A percentile compares a stretch with the other conserved stretches of the same genome.
phyloP scores from a whole-genome alignment of 345 rosid species.

The Fremontodendron californicum region DNA sequence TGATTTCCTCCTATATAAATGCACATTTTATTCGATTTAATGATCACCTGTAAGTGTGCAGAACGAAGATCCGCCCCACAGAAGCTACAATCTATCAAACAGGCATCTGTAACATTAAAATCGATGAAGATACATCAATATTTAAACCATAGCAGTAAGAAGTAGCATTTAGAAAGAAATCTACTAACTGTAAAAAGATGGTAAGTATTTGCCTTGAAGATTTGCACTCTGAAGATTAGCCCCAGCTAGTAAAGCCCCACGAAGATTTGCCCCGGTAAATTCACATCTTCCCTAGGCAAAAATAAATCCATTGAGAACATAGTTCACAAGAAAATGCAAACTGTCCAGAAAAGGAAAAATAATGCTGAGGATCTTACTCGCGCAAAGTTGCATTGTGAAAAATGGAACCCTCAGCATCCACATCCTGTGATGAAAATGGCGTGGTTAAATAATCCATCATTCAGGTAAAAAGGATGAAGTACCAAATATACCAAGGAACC shows the following conservation, averaged over 20 bases:
- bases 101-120: conserved; percentile 61
- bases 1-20: neutral
- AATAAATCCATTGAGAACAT: conserved; percentile 22
- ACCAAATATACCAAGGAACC: neutral
- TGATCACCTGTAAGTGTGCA: conserved; percentile 82
- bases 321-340: neutral
- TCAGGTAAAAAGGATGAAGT: too few species aligned
- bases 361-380: conserved; percentile 54
- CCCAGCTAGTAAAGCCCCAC: conserved; percentile 83
- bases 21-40: conserved; percentile 2
- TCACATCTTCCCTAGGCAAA: conserved; percentile 83
- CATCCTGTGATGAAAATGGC: conserved; percentile 51
- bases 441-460: conserved; percentile 22
- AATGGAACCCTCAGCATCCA: conserved; percentile 70
- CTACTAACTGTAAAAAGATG: neutral
- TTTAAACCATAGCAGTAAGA: neutral
- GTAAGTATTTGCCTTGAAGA: conserved; percentile 56
- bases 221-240: conserved; percentile 94
- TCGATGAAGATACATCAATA: neutral
- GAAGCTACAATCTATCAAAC: conserved; percentile 79
- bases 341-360: neutral
- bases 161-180: neutral
- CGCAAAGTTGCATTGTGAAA: conserved; percentile 92
- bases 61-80: conserved; percentile 84
- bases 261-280: conserved; percentile 87